Percentiles rank a stretch among this genome's conserved stretches.
These are phyloP conservation scores for Malassezia yamatoensis DNA, from an alignment of 1,284 basidiomycete genomes.

Conservation along the genomic window DNA sequence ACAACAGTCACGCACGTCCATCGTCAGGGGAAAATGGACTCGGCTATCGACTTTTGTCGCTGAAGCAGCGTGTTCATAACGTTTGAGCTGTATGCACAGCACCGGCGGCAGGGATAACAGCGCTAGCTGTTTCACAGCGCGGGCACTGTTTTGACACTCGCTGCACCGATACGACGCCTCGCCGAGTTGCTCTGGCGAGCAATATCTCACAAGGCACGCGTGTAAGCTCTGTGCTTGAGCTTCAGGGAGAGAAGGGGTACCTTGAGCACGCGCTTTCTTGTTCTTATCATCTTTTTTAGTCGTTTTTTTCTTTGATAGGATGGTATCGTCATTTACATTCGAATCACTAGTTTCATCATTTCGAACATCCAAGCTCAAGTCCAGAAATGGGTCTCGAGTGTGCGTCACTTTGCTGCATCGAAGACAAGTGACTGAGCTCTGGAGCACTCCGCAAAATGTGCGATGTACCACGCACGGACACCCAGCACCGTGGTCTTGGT, in stretches of 20 bases:
- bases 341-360: constrained; percentile 21
- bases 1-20: constrained; percentile 82
- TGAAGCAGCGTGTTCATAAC: constrained; percentile 72
- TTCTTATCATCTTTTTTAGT: constrained; percentile 21
- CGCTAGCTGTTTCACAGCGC: constrained; percentile 68
- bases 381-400: constrained; percentile 79
- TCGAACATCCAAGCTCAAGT: constrained; percentile 72
- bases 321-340: not conserved
- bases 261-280: constrained; percentile 10
- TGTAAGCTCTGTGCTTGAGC: constrained; percentile 53
- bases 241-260: constrained; percentile 9
- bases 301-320: constrained; percentile 39
- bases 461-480: constrained; percentile 88
- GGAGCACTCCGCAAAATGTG: constrained; percentile 75
- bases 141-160: constrained; percentile 21
- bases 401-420: constrained; percentile 62
- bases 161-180: constrained; percentile 53
- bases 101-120: constrained; percentile 78
- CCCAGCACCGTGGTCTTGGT: constrained; percentile 20
- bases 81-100: constrained; percentile 91
- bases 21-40: constrained; percentile 68
- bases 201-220: constrained; percentile 22
- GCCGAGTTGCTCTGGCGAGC: constrained; percentile 34
- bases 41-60: constrained; percentile 66
- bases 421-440: constrained; percentile 80